Conservation (phyloP, 257 asterid species). For the Lycium ferocissimum region DNA sequence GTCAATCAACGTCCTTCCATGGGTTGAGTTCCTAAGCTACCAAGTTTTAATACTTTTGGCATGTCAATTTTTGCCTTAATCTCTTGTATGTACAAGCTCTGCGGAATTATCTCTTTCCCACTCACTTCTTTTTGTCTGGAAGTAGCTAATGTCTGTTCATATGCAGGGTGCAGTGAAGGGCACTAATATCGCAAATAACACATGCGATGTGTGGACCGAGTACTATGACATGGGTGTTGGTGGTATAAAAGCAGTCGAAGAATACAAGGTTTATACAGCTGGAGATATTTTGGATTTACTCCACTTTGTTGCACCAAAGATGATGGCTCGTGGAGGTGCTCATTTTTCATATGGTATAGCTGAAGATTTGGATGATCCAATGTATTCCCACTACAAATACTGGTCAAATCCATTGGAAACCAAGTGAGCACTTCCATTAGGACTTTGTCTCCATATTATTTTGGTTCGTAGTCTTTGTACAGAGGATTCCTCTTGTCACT, state of each 20-base stretch:
- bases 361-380: constrained; percentile 81
- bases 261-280: constrained; percentile 81
- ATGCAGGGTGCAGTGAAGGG: constrained; percentile 89
- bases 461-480: background rate
- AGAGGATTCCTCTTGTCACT: background rate
- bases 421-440: constrained; percentile 52
- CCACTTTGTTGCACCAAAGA: constrained; percentile 75
- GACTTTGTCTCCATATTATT: background rate
- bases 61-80: background rate
- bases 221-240: constrained; percentile 84
- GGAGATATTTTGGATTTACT: constrained; percentile 75
- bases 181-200: constrained; percentile 57
- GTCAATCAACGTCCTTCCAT: background rate
- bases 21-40: background rate
- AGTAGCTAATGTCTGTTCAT: constrained; percentile 15
- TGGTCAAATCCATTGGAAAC: constrained; percentile 98
- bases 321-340: constrained; percentile 83
- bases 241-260: constrained; percentile 73
- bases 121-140: constrained; percentile 2
- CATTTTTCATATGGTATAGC: constrained; percentile 89
- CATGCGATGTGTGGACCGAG: constrained; percentile 93
- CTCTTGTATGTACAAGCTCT: background rate
- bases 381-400: constrained; percentile 74
- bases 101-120: background rate
- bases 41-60: constrained; percentile 5